phyloP scores from a whole-genome alignment of 176 grass and related monocot genomes.

The Carex kokanica region DNA sequence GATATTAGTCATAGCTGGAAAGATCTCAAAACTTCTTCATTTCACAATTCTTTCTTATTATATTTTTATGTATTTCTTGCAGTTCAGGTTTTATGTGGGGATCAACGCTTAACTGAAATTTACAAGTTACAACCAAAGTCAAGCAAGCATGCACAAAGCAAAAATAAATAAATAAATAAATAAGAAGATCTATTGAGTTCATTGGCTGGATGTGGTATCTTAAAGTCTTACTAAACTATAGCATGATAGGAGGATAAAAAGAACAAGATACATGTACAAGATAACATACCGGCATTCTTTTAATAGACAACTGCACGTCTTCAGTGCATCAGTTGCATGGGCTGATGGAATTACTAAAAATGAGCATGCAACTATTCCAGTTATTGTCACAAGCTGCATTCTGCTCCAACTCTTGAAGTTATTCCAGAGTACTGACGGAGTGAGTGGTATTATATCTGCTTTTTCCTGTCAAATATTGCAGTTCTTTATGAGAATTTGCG shows the following conservation, averaged over 20 bases:
- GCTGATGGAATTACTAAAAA: constrained; percentile 68
- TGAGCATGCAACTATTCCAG: constrained; percentile 52
- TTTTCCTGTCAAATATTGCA: constrained; percentile 37
- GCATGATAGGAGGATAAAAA: not conserved
- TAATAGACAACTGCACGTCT: constrained; percentile 91
- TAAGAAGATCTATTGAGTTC: not conserved
- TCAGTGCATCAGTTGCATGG: constrained; percentile 70
- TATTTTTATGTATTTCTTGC: not conserved
- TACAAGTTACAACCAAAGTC: not conserved
- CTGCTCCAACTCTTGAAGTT: constrained; percentile 42
- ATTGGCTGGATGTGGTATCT: not conserved
- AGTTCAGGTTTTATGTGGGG: not conserved
- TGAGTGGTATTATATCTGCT: constrained; percentile 11
- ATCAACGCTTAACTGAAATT: not conserved
- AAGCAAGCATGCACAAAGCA: not conserved
- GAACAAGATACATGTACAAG: not conserved
- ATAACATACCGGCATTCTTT: constrained; percentile 86
- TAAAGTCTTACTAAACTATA: not conserved
- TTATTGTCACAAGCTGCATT: constrained; percentile 41
- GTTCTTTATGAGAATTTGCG: not conserved
- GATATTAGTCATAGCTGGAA: not conserved
- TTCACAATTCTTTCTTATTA: not conserved
- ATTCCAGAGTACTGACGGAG: constrained; percentile 22
- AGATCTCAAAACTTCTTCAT: not conserved
- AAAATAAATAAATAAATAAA: not conserved